Evolutionary conservation across 805 yeast species (phyloP).

Genomic region (Cephaloascus fragrans): DNA sequence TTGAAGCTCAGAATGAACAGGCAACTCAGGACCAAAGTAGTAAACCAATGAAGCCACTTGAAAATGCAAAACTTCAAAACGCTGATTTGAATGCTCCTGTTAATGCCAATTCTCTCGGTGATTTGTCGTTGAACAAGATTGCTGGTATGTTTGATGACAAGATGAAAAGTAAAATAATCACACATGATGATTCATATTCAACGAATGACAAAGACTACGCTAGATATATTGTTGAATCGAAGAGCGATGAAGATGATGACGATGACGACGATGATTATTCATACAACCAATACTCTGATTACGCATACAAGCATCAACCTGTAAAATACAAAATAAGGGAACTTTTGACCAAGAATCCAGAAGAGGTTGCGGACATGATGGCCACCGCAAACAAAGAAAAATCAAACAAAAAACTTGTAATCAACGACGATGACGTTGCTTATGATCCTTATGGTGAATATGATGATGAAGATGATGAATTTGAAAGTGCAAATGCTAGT

Average conservation of each 20-base stretch:
- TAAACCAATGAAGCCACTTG: neutral
- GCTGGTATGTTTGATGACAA: neutral
- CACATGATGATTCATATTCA: neutral
- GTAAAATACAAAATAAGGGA: neutral
- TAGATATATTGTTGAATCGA: neutral
- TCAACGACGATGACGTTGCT: neutral
- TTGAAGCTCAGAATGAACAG: neutral
- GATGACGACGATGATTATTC: neutral
- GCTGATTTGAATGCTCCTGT: neutral
- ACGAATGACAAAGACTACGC: neutral
- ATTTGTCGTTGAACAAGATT: neutral
- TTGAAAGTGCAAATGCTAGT: constrained; percentile 5
- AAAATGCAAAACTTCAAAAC: no score
- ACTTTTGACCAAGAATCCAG: neutral
- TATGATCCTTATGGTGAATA: neutral
- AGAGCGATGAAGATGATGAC: no score
- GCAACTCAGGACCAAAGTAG: neutral
- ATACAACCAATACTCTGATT: neutral
- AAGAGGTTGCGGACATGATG: no score
- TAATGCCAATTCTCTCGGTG: neutral
- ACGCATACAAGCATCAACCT: neutral
- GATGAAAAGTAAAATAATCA: neutral
- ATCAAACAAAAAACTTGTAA: neutral
- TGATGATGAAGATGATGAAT: neutral
- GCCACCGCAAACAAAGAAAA: no score